Percentiles rank a stretch among this genome's conserved stretches.
Evolutionary conservation across 73 alveolate species (phyloP).

Genomic region (Stentor roeselii): DNA sequence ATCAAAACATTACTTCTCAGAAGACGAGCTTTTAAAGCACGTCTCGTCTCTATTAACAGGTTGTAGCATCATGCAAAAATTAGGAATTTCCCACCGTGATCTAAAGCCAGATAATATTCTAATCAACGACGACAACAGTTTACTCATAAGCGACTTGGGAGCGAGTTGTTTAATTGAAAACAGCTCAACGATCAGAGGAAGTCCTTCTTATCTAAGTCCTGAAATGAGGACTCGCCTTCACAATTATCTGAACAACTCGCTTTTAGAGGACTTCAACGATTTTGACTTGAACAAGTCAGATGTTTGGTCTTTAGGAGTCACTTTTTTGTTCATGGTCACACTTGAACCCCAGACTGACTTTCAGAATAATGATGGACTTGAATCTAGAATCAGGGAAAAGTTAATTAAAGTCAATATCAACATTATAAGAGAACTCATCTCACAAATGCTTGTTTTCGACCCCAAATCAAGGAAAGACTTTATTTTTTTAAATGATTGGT

Average conservation of each 20-base stretch:
- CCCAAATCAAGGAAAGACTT: not conserved
- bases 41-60: not conserved
- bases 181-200: not conserved
- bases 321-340: slow-evolving; percentile 3
- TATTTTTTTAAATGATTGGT: not conserved
- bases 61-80: not conserved
- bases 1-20: not conserved
- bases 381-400: not conserved
- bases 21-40: not conserved
- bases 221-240: not conserved
- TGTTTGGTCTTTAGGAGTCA: slow-evolving; percentile 2
- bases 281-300: not conserved
- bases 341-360: not conserved
- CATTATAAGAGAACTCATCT: not conserved
- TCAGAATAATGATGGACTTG: not conserved
- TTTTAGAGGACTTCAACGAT: not conserved
- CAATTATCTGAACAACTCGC: not conserved
- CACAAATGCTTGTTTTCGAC: not conserved
- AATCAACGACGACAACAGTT: not conserved
- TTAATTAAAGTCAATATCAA: too few relatives aligned
- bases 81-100: not conserved
- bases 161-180: not conserved
- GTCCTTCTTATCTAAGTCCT: not conserved
- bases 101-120: not conserved
- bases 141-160: not conserved